phyloP scores from a whole-genome alignment of 2,329 filamentous ascomycete genomes.

The Nothophoma quercina region DNA sequence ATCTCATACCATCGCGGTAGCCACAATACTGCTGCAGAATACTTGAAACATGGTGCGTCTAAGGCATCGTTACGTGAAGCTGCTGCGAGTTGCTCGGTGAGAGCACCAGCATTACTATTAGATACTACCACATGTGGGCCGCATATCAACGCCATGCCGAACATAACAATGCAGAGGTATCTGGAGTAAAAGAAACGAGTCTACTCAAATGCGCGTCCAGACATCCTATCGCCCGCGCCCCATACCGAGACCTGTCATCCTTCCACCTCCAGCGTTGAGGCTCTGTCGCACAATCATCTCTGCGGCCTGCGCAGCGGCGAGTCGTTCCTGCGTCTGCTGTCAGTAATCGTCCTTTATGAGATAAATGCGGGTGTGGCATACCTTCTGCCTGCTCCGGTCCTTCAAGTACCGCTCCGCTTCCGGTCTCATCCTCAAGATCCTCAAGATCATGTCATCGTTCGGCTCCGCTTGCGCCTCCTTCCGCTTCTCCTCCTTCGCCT shows the following conservation, averaged over 20 bases:
- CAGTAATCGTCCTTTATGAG: neutral
- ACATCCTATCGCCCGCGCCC: slow-evolving; percentile 10
- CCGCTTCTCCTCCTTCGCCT: slow-evolving; percentile 94
- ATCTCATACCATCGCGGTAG: no score
- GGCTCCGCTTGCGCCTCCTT: slow-evolving; percentile 96
- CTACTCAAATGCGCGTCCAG: neutral
- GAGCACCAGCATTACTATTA: slow-evolving; percentile 2
- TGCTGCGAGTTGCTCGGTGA: neutral
- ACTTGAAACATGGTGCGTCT: no score
- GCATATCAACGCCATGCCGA: neutral
- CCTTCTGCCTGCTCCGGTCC: slow-evolving; percentile 88
- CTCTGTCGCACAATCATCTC: slow-evolving; percentile 96
- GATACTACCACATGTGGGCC: neutral
- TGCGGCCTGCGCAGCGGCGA: slow-evolving; percentile 87
- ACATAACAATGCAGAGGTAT: slow-evolving; percentile 15
- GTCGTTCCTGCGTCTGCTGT: slow-evolving; percentile 65
- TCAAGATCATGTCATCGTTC: slow-evolving; percentile 96
- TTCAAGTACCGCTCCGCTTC: slow-evolving; percentile 88
- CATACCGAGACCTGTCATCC: slow-evolving; percentile 56
- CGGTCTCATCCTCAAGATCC: slow-evolving; percentile 92
- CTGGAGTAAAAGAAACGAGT: neutral
- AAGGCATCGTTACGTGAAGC: no score
- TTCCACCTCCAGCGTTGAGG: slow-evolving; percentile 66
- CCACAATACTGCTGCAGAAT: no score
- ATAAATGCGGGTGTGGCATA: slow-evolving; percentile 16